phyloP scores from a whole-genome alignment of 2,329 filamentous ascomycete genomes.

The Pseudopithomyces chartarum region DNA sequence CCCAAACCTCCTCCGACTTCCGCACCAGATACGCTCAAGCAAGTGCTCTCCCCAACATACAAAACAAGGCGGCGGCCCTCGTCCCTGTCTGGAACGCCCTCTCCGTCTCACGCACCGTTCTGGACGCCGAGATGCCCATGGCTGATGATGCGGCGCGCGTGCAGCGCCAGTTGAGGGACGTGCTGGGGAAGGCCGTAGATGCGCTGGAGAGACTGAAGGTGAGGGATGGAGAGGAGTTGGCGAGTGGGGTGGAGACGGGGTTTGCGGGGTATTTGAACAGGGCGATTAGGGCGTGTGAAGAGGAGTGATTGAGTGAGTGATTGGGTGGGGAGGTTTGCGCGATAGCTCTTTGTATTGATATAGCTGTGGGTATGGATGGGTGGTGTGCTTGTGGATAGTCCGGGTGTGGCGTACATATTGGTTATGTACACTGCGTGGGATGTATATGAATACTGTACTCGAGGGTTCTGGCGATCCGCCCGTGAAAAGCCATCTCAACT shows the following conservation, averaged over 20 bases:
- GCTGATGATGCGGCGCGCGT: constrained; percentile 24
- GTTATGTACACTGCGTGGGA: no score
- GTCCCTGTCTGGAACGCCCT: constrained; percentile 52
- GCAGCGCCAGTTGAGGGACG: constrained; percentile 11
- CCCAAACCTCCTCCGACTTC: constrained; percentile 17
- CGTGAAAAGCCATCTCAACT: no score
- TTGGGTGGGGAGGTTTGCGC: not conserved
- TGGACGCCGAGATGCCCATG: constrained; percentile 43
- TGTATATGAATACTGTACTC: no score
- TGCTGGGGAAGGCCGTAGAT: constrained; percentile 3
- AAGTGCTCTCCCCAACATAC: constrained; percentile 7
- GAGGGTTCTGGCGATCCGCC: no score
- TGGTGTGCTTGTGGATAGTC: no score
- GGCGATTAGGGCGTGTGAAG: not conserved
- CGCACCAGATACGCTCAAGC: not conserved
- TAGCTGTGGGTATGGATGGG: not conserved
- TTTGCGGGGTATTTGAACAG: constrained; percentile 17
- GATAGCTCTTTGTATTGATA: not conserved
- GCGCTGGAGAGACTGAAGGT: not conserved
- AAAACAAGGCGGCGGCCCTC: constrained; percentile 30
- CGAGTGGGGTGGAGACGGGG: not conserved
- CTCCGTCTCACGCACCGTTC: constrained; percentile 47
- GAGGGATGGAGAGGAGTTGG: not conserved
- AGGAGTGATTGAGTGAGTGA: not conserved
- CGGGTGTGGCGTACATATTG: no score